phyloP scores from a whole-genome alignment of 129 eudicot species.

The Cynara cardunculus region DNA sequence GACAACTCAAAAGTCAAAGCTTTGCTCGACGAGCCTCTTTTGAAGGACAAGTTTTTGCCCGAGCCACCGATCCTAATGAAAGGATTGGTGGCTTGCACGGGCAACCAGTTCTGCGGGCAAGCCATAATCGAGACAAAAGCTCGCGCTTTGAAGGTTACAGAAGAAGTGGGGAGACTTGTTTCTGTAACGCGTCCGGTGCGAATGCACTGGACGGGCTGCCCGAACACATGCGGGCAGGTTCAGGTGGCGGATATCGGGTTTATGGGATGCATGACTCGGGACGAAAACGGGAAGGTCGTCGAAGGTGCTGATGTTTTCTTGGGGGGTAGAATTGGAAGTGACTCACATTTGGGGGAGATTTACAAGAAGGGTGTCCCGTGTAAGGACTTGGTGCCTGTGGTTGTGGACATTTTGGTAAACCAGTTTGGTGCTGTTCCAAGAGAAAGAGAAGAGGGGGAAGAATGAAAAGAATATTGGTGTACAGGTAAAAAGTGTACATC shows the following conservation, averaged over 20 bases:
- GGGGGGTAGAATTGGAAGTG: constrained; percentile 95
- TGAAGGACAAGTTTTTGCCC: constrained; percentile 61
- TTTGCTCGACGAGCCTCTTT: constrained; percentile 72
- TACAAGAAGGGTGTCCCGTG: constrained; percentile 90
- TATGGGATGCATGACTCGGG: constrained; percentile 97
- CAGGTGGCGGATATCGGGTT: constrained; percentile 98
- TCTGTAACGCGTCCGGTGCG: constrained; percentile 65
- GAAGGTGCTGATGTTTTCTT: constrained; percentile 87
- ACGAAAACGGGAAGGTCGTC: constrained; percentile 61
- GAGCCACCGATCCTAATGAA: constrained; percentile 79
- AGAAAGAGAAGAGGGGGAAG: constrained; percentile 76
- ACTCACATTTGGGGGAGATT: constrained; percentile 81
- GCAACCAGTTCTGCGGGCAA: constrained; percentile 95
- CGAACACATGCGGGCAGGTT: constrained; percentile 91
- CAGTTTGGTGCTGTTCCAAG: constrained; percentile 71
- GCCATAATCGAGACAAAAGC: constrained; percentile 96
- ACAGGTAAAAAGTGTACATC: constrained; percentile 25
- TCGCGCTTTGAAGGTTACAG: constrained; percentile 75
- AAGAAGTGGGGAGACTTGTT: constrained; percentile 68
- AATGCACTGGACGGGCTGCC: constrained; percentile 99
- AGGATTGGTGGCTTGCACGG: constrained; percentile 95
- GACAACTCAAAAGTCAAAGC: constrained; percentile 62
- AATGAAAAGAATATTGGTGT: constrained; percentile 26
- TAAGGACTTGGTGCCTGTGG: constrained; percentile 76
- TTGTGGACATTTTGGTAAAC: constrained; percentile 73